phyloP scores from a whole-genome alignment of 495 filamentous ascomycete species.

The Schizothecium vesticola region DNA sequence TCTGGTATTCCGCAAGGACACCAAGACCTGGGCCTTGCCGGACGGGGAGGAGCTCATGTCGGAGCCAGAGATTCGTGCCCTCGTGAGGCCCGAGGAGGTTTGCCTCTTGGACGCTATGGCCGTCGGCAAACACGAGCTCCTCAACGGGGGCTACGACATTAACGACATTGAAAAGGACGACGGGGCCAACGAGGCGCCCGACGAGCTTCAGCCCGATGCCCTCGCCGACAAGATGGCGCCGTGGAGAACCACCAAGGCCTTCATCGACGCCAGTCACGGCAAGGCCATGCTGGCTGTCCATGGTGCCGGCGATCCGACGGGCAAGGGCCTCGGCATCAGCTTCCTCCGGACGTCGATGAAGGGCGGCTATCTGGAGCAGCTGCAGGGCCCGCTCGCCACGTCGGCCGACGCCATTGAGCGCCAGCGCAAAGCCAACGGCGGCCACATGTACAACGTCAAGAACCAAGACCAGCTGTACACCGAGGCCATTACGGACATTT shows the following conservation, averaged over 20 bases:
- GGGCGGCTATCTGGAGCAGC: slow-evolving; percentile 86
- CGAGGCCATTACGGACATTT: slow-evolving; percentile 79
- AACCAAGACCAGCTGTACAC: slow-evolving; percentile 86
- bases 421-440: slow-evolving; percentile 80
- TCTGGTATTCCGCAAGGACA: slow-evolving; percentile 76
- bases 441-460: slow-evolving; percentile 95
- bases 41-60: slow-evolving; percentile 68
- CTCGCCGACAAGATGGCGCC: slow-evolving; percentile 68
- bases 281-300: slow-evolving; percentile 97
- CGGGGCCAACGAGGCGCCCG: slow-evolving; percentile 41
- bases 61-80: slow-evolving; percentile 66
- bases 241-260: slow-evolving; percentile 92
- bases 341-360: slow-evolving; percentile 99
- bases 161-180: slow-evolving; percentile 59
- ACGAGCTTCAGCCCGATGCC: slow-evolving; percentile 63
- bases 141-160: slow-evolving; percentile 66
- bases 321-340: slow-evolving; percentile 86
- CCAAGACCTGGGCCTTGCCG: slow-evolving; percentile 75
- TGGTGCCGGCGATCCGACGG: slow-evolving; percentile 92
- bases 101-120: slow-evolving; percentile 96
- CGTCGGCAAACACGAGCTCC: slow-evolving; percentile 78
- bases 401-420: slow-evolving; percentile 61
- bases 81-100: slow-evolving; percentile 93
- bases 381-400: slow-evolving; percentile 82
- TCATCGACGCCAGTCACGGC: slow-evolving; percentile 83